A percentile compares a stretch with the other conserved stretches of the same genome.
Evolutionary conservation across 331 rosid genomes (phyloP).

Genomic region (Telfairia occidentalis): DNA sequence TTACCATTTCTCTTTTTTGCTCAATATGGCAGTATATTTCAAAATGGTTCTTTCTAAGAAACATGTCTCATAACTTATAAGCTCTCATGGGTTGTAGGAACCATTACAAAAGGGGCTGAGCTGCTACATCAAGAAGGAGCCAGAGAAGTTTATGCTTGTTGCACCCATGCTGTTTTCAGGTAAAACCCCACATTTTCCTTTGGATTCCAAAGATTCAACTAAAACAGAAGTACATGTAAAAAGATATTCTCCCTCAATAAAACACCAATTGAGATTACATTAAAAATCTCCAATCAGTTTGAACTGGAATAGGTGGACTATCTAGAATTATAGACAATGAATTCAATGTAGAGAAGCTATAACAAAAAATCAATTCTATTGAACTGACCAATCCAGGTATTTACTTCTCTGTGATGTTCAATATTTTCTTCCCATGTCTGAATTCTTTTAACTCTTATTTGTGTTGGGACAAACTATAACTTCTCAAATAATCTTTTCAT

Average conservation of each 20-base stretch:
- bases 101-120: conserved; percentile 67
- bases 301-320: not conserved
- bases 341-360: not conserved
- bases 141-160: conserved; percentile 68
- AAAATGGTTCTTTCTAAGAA: not conserved
- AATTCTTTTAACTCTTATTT: not conserved
- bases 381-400: not conserved
- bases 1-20: not conserved
- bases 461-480: not conserved
- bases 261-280: not conserved
- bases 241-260: not conserved
- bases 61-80: not conserved
- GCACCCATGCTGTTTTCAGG: conserved; percentile 93
- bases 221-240: not conserved
- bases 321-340: not conserved
- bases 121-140: conserved; percentile 57
- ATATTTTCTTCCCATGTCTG: not conserved
- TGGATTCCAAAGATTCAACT: not conserved
- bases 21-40: not conserved
- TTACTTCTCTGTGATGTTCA: not conserved
- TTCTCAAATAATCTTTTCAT: not conserved
- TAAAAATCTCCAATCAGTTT: not conserved
- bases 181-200: conserved; percentile 6
- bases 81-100: conserved; percentile 25
- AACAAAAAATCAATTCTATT: not conserved